Conservation (phyloP, 768 basidiomycete genomes). For the Tubosaeta sp. region DNA sequence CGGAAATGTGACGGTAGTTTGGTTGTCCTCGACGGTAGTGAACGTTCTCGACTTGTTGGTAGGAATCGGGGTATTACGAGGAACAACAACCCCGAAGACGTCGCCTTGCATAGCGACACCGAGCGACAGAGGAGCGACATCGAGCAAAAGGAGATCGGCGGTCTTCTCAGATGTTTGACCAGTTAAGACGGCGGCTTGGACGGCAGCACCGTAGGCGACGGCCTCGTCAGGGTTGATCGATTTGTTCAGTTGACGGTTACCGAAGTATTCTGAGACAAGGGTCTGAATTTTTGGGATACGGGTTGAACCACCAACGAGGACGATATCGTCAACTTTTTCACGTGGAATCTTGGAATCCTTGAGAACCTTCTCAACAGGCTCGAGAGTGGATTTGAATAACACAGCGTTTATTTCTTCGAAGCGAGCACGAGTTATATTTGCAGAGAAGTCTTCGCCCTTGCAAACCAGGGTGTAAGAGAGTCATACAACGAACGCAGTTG, state of each 20-base stretch:
- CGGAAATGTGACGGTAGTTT: slow-evolving; percentile 99
- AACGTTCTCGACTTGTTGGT: slow-evolving; percentile 99
- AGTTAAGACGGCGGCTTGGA: slow-evolving; percentile 98
- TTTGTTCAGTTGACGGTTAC: slow-evolving; percentile 97
- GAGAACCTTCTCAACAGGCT: slow-evolving; percentile 97
- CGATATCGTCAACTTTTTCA: slow-evolving; percentile 97
- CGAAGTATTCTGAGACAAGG: slow-evolving; percentile 97
- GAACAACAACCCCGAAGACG: slow-evolving; percentile 98
- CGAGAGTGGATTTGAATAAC: slow-evolving; percentile 95
- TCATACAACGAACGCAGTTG: background rate
- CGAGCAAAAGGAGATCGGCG: slow-evolving; percentile 95
- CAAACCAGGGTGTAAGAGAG: slow-evolving; percentile 7
- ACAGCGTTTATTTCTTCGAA: slow-evolving; percentile 99
- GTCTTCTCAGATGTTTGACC: slow-evolving; percentile 99
- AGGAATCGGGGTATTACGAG: slow-evolving; percentile 98
- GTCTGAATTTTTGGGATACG: slow-evolving; percentile 99
- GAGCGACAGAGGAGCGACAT: slow-evolving; percentile 96
- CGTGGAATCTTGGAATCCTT: slow-evolving; percentile 98
- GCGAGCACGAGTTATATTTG: slow-evolving; percentile 98
- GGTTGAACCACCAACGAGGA: slow-evolving; percentile 99
- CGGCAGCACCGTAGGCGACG: slow-evolving; percentile 98
- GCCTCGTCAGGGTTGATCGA: slow-evolving; percentile 99
- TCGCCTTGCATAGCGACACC: slow-evolving; percentile 99
- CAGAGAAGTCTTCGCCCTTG: slow-evolving; percentile 95
- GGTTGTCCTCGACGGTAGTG: slow-evolving; percentile 99